Evolutionary conservation across 2,329 filamentous ascomycete genomes (phyloP), one percentile per base, ranked within the genome.

Genomic region (Zymoseptoria pseudotritici): DNA sequence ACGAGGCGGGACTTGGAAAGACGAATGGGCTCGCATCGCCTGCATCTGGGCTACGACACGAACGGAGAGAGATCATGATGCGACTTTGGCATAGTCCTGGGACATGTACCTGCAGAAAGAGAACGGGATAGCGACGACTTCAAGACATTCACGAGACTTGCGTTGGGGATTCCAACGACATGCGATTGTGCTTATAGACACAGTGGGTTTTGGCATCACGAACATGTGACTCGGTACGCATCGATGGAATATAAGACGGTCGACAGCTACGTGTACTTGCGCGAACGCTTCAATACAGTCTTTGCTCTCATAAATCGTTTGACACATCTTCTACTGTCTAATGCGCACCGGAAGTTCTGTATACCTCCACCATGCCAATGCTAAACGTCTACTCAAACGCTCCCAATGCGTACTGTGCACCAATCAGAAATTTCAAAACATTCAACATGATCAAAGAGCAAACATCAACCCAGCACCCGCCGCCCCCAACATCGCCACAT

Each of bases 381-480:
- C 4, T 46, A 9, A 29, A 9, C 26, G 26, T 46, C 11, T n/a
- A 4, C 36, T 17, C 5, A 46, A 46, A 46, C 13, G 36, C 36
- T 17, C 5, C 4, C 13, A 46, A 17, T 11, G 13, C 36, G 13
- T 46, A 46, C 3, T 6, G 36, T n/a, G 5, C 36, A 9, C 13
- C 5, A 46, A 17, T 2, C 36, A 46, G 13, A n/a, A 17, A 29
- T 29, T 29, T 29, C 26, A 46, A 17, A 17, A 46, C 11, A 4
- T n/a, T n/a, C 13, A 17, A 46, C 36, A 13, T 42, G 13, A 42
- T 46, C 36, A 53, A 11, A 53, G 22, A 4, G 68, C 70, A 51
- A 67, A 66, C 22, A 66, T 31, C 10, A 67, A 29, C n/a, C 63
- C 69, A 1, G 65, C 70, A 21, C 67, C 70, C 7, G 67, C 65